A percentile compares a stretch with the other conserved stretches of the same genome.
Conservation (phyloP, 345 rosid species). For the Euphorbia tirucalli region DNA sequence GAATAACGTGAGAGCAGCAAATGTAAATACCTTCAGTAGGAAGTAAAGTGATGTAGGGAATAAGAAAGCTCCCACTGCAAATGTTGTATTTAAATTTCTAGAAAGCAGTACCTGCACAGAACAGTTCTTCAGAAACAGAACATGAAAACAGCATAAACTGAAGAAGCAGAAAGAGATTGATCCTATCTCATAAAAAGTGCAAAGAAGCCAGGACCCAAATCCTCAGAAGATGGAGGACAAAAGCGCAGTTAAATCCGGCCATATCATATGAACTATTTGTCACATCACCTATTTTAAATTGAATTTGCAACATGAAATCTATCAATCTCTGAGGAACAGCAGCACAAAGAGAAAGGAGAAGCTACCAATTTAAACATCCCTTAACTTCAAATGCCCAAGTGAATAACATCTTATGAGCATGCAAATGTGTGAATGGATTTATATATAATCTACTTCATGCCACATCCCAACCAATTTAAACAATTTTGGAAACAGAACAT, state of each 20-base stretch:
- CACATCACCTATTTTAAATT: too few species aligned
- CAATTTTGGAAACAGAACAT: not conserved
- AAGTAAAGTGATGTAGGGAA: conserved; percentile 86
- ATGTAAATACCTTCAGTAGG: conserved; percentile 64
- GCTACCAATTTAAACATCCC: not conserved
- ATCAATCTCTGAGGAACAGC: not conserved
- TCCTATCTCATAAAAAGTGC: too few species aligned
- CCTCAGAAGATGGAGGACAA: too few species aligned
- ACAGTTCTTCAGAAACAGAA: conserved; percentile 25
- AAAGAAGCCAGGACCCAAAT: too few species aligned
- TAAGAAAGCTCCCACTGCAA: conserved; percentile 78
- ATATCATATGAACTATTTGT: too few species aligned
- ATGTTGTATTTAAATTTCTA: conserved; percentile 47
- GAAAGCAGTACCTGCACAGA: conserved; percentile 77
- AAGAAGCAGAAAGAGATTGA: not conserved
- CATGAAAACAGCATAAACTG: conserved; percentile 6
- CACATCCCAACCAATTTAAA: not conserved
- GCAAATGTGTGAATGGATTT: not conserved
- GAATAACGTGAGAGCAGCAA: conserved; percentile 2
- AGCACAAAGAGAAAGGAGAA: not conserved
- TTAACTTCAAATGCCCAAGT: not conserved
- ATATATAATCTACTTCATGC: not conserved
- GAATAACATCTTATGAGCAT: not conserved
- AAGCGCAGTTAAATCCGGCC: too few species aligned
- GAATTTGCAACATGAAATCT: not conserved